Evolutionary conservation across 257 asterid species (phyloP), one percentile per base, ranked within the genome.

Genomic region (Fraxinus cuspidata): DNA sequence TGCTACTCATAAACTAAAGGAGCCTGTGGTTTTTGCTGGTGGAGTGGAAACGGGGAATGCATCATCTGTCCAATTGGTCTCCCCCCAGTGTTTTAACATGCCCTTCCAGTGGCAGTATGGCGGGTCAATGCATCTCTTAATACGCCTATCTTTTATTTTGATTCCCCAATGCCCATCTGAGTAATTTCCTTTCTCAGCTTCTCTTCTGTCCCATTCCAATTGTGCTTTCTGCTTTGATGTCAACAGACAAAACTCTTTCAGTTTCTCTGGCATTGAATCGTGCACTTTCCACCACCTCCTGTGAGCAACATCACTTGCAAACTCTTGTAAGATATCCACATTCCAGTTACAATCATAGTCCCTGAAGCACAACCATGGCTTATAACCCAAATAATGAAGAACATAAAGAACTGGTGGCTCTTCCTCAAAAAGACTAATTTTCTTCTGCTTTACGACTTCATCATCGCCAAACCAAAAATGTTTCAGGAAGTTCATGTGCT

Each of bases 291-390:
- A 93, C 98, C 98, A 93, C 72, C 86, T 90, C 12, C 37, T n/a
- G 19, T 93, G 98, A 27, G 98, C 98, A 44, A 85, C 89, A 37
- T 93, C 98, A 51, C 94, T 94, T 0, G 98, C 98, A 25, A 94
- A 94, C 70, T 92, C 97, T 71, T 83, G 94, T 49, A 94, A 32
- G 38, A 92, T 84, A 63, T 94, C 97, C 11, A 92, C 90, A 13
- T 94, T 94, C 97, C 97, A 92, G 76, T 94, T 94, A 71, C 97
- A 94, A 64, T 94, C 98, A 29, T 89, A 94, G 80, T 94, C 98
- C 25, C 97, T 81, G 80, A 79, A 94, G 71, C 98, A 94, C 87
- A 87, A 74, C 97, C 98, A 94, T 16, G 98, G 98, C 83, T 94
- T 94, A 28, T 87, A 87, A 9, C 98, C 97, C 2, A 94, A 63